Evolutionary conservation across 495 filamentous ascomycete species (phyloP).

Genomic region (Talaromyces adpressus): DNA sequence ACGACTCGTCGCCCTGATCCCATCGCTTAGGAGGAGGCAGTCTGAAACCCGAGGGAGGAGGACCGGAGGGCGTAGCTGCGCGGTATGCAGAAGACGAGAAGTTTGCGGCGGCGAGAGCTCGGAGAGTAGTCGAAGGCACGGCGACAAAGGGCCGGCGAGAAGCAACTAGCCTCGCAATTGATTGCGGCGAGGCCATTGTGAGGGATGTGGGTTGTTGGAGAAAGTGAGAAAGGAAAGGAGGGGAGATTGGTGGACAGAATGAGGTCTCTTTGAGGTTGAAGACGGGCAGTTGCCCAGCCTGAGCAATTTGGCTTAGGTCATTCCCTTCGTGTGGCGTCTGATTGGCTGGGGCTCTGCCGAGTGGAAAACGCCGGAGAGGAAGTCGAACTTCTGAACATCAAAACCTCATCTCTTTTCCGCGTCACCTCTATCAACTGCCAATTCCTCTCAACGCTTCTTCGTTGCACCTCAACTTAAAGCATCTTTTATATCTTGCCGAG

Average conservation of each 20-base stretch:
- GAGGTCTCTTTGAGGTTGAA: not conserved
- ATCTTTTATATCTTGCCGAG: not conserved
- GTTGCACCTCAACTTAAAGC: conserved; percentile 1
- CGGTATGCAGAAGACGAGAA: conserved; percentile 55
- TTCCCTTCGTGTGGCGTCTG: conserved; percentile 34
- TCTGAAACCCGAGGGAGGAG: conserved; percentile 72
- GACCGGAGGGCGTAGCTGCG: conserved; percentile 66
- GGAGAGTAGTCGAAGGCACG: conserved; percentile 27
- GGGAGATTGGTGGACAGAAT: conserved; percentile 12
- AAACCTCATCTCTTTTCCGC: conserved; percentile 15
- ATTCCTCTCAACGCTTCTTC: conserved; percentile 21
- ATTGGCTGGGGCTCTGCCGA: conserved; percentile 28
- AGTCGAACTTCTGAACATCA: conserved; percentile 8
- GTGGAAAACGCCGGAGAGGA: conserved; percentile 7
- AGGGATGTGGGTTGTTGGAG: conserved; percentile 17
- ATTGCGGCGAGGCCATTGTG: conserved; percentile 46
- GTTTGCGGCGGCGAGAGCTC: conserved; percentile 44
- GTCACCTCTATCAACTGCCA: conserved; percentile 12
- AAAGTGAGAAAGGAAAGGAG: conserved; percentile 12
- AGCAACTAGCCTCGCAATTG: conserved; percentile 46
- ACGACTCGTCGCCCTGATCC: conserved; percentile 62
- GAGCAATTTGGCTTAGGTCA: conserved; percentile 35
- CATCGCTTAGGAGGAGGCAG: conserved; percentile 58
- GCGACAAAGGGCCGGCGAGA: conserved; percentile 29
- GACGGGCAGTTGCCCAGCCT: not conserved